Evolutionary conservation across 2,329 filamentous ascomycete genomes (phyloP).

Genomic region (Beauveria brongniartii): DNA sequence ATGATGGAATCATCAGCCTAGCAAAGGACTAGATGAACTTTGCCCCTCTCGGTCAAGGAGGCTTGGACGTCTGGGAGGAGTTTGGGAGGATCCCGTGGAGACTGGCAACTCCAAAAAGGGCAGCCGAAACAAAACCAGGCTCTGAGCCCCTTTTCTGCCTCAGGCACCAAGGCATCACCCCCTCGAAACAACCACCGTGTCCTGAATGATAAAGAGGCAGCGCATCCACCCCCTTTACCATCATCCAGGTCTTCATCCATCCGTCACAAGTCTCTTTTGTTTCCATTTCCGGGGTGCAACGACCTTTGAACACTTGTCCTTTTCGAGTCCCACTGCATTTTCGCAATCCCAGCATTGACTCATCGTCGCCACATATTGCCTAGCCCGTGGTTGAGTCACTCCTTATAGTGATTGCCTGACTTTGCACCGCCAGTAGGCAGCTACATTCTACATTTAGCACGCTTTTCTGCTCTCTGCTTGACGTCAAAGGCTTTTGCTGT

Average conservation of each 20-base stretch:
- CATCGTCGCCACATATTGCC: conserved; percentile 12
- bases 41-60: too few species aligned
- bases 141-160: conserved; percentile 18
- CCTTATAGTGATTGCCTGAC: conserved; percentile 10
- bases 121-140: background rate
- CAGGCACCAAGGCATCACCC: conserved; percentile 18
- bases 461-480: conserved; percentile 16
- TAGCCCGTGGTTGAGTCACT: conserved; percentile 10
- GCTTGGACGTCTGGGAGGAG: too few species aligned
- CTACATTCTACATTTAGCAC: background rate
- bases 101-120: background rate
- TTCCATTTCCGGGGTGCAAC: conserved; percentile 3
- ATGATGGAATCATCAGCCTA: too few species aligned
- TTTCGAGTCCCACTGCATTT: conserved; percentile 6
- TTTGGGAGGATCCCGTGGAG: too few species aligned
- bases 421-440: conserved; percentile 10
- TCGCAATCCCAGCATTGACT: conserved; percentile 15
- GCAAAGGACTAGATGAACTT: too few species aligned
- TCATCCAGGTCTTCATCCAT: background rate
- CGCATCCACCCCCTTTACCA: conserved; percentile 17
- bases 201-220: conserved; percentile 28
- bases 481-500: conserved; percentile 6
- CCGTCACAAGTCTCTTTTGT: background rate
- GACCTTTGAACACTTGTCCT: conserved; percentile 23
- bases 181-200: conserved; percentile 18